A percentile compares a stretch with the other conserved stretches of the same genome.
Conservation (phyloP, 2,329 filamentous ascomycete species). For the Nigrospora oryzae region DNA sequence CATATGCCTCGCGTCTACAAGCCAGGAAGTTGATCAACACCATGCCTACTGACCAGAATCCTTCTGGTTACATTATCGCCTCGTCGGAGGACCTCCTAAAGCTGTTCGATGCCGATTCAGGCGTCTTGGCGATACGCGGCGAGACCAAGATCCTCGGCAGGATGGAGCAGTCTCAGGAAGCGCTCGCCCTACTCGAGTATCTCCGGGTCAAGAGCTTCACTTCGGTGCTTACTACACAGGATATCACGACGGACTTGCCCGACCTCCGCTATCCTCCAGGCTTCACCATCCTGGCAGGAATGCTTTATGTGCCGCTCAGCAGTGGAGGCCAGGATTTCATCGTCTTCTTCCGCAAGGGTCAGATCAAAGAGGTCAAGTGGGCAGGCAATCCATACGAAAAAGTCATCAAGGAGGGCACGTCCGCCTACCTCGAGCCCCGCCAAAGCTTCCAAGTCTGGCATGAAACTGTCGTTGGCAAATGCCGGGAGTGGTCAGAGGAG, state of each 20-base stretch:
- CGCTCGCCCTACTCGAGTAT: conserved; percentile 77
- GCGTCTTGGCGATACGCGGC: conserved; percentile 74
- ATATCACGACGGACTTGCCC: conserved; percentile 68
- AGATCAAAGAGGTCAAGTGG: conserved; percentile 72
- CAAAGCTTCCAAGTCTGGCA: conserved; percentile 75
- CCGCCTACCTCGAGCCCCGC: conserved; percentile 67
- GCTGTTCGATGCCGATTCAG: conserved; percentile 82
- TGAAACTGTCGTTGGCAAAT: conserved; percentile 74
- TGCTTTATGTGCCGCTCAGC: conserved; percentile 76
- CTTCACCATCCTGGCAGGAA: conserved; percentile 67
- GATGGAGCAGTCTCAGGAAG: conserved; percentile 70
- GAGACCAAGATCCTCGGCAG: conserved; percentile 80
- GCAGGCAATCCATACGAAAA: conserved; percentile 84
- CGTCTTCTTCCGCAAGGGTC: conserved; percentile 77
- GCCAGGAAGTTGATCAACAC: conserved; percentile 85
- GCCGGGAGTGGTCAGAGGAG: conserved; percentile 81
- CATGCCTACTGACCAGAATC: conserved; percentile 69
- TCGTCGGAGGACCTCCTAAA: conserved; percentile 79
- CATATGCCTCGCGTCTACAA: conserved; percentile 76
- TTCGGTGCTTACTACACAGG: conserved; percentile 70
- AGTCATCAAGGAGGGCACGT: conserved; percentile 60
- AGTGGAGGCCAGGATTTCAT: conserved; percentile 75
- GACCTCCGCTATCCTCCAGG: conserved; percentile 74
- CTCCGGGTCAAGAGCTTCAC: conserved; percentile 66
- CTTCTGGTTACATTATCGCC: conserved; percentile 82